phyloP scores from a whole-genome alignment of 2,329 filamentous ascomycete species.

The Cladophialophora carrionii region DNA sequence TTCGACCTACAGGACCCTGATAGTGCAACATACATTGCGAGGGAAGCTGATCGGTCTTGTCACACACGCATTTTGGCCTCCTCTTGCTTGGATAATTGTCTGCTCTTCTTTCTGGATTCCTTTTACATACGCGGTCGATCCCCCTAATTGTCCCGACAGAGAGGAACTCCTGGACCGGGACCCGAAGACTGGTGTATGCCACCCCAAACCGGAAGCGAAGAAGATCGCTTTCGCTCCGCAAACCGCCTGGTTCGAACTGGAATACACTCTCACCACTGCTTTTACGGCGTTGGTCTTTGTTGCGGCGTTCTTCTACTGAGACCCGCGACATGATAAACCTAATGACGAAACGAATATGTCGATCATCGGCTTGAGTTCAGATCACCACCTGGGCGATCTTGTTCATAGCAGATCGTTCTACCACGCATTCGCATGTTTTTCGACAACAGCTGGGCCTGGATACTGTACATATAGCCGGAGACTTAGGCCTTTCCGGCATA shows the following conservation, averaged over 20 bases:
- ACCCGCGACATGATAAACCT: neutral
- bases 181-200: constrained; percentile 55
- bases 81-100: constrained; percentile 61
- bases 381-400: constrained; percentile 8
- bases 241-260: constrained; percentile 61
- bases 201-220: constrained; percentile 53
- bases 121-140: constrained; percentile 63
- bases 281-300: constrained; percentile 47
- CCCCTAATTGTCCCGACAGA: constrained; percentile 61
- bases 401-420: constrained; percentile 1
- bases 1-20: constrained; percentile 57
- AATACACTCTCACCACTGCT: constrained; percentile 56
- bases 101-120: constrained; percentile 62
- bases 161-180: constrained; percentile 62
- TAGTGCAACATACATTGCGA: constrained; percentile 45
- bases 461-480: constrained; percentile 6
- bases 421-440: neutral
- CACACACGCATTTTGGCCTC: constrained; percentile 58
- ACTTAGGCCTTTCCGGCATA: neutral
- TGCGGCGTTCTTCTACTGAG: constrained; percentile 25
- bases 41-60: constrained; percentile 58
- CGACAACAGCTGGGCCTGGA: constrained; percentile 3
- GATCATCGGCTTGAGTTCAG: constrained; percentile 13
- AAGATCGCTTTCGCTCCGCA: constrained; percentile 60
- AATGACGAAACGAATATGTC: constrained; percentile 24